phyloP scores from a whole-genome alignment of 345 rosid species.

The Sisymbrium irio region DNA sequence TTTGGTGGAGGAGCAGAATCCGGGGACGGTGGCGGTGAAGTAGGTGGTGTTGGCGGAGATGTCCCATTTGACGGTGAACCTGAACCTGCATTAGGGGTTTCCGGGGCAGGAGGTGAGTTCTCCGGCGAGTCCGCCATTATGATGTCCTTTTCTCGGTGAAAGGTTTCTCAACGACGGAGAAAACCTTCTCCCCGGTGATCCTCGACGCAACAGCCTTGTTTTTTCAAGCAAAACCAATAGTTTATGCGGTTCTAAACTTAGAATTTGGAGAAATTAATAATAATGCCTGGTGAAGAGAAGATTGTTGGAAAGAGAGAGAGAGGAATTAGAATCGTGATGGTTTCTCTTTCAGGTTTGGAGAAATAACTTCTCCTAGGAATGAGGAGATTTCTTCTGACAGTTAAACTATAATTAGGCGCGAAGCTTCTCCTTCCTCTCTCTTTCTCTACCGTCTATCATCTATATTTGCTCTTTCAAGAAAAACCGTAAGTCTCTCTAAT shows the following conservation, averaged over 20 bases:
- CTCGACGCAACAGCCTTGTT: constrained; percentile 17
- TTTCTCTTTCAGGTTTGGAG: constrained; percentile 13
- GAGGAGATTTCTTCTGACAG: constrained; percentile 26
- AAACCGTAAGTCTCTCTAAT: constrained; percentile 17
- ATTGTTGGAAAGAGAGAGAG: constrained; percentile 5
- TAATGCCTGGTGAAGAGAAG: background rate
- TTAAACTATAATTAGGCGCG: constrained; percentile 21
- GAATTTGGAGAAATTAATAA: background rate
- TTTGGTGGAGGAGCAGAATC: constrained; percentile 20
- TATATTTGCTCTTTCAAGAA: constrained; percentile 28
- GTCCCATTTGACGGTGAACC: constrained; percentile 6
- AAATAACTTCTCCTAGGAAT: constrained; percentile 12
- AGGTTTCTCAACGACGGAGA: constrained; percentile 37
- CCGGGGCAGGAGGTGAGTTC: constrained; percentile 32
- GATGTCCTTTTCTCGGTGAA: constrained; percentile 4
- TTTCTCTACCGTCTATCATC: constrained; percentile 11
- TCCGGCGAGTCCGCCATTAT: constrained; percentile 35
- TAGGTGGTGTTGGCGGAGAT: constrained; percentile 1
- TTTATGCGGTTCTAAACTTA: background rate
- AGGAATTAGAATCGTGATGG: constrained; percentile 7
- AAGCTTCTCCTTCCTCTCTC: constrained; percentile 7
- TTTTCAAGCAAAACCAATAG: constrained; percentile 13
- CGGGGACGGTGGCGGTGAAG: background rate
- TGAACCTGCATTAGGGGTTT: background rate
- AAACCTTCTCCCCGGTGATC: constrained; percentile 31